A percentile compares a stretch with the other conserved stretches of the same genome.
phyloP scores from a whole-genome alignment of 768 basidiomycete species.

The Wakefieldia striispora region DNA sequence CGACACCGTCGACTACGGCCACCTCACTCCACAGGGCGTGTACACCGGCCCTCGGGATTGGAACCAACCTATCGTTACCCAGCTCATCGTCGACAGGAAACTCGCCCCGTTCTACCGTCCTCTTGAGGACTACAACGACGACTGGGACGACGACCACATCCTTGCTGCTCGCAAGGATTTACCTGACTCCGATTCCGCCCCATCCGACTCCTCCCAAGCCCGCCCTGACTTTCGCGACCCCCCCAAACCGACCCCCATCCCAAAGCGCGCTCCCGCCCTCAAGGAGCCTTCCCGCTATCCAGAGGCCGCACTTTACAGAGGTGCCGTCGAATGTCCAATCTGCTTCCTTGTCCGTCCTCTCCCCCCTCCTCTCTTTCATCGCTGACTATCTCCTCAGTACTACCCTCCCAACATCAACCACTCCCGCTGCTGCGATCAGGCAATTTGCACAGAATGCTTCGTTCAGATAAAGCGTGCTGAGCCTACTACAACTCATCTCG shows the following conservation, averaged over 20 bases:
- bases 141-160: slow-evolving; percentile 88
- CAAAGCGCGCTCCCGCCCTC: slow-evolving; percentile 52
- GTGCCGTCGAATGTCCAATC: slow-evolving; percentile 93
- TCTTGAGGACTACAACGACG: slow-evolving; percentile 86
- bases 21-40: slow-evolving; percentile 78
- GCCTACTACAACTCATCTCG: slow-evolving; percentile 91
- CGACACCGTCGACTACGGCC: slow-evolving; percentile 81
- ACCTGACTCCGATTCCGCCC: slow-evolving; percentile 48
- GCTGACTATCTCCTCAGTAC: slow-evolving; percentile 57
- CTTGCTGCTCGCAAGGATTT: slow-evolving; percentile 75
- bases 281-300: slow-evolving; percentile 66
- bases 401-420: slow-evolving; percentile 97
- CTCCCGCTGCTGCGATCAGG: slow-evolving; percentile 97
- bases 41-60: slow-evolving; percentile 86
- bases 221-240: slow-evolving; percentile 33
- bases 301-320: slow-evolving; percentile 80
- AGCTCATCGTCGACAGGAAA: slow-evolving; percentile 82
- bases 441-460: slow-evolving; percentile 98
- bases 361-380: slow-evolving; percentile 9
- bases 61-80: slow-evolving; percentile 83
- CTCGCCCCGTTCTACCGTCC: slow-evolving; percentile 97
- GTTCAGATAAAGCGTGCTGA: slow-evolving; percentile 98
- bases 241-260: slow-evolving; percentile 29
- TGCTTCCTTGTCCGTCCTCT: slow-evolving; percentile 83
- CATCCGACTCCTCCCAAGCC: slow-evolving; percentile 33